Conservation (phyloP, 139 green algal species). For the Chlorella sorokiniana region DNA sequence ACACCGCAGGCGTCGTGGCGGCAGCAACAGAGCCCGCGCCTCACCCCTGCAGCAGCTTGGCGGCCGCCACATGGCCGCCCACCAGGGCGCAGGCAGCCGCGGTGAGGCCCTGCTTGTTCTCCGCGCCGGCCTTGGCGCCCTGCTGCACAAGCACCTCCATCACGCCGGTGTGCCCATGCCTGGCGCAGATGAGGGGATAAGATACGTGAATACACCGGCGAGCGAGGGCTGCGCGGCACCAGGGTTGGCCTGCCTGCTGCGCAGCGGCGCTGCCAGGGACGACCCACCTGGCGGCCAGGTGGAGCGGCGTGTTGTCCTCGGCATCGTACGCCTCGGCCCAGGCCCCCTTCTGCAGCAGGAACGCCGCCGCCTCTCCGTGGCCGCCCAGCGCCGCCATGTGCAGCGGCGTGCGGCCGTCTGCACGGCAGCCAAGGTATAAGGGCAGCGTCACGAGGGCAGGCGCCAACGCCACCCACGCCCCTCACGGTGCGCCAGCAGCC, state of each 20-base stretch:
- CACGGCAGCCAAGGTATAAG: neutral
- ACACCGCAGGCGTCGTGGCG: no score
- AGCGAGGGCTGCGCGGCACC: no score
- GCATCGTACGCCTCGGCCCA: constrained; percentile 66
- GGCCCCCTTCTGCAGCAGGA: constrained; percentile 59
- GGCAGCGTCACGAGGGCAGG: neutral
- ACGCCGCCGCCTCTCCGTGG: constrained; percentile 34
- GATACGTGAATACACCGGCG: neutral
- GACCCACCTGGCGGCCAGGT: constrained; percentile 61
- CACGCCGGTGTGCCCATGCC: neutral
- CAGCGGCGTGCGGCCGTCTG: constrained; percentile 59
- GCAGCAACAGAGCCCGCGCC: no score
- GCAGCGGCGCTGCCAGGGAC: neutral
- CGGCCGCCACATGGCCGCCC: constrained; percentile 29
- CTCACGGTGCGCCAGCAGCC: no score
- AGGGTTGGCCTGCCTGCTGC: neutral
- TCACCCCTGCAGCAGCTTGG: constrained; percentile 34
- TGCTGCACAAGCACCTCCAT: constrained; percentile 54
- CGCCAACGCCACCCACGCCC: no score
- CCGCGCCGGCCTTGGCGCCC: constrained; percentile 34
- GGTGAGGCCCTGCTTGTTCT: constrained; percentile 69
- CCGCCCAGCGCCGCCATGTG: constrained; percentile 63
- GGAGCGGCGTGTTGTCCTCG: constrained; percentile 64
- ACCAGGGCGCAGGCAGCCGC: constrained; percentile 64
- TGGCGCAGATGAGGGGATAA: neutral